Conservation (phyloP, 345 rosid species). For the Corchorus capsularis region DNA sequence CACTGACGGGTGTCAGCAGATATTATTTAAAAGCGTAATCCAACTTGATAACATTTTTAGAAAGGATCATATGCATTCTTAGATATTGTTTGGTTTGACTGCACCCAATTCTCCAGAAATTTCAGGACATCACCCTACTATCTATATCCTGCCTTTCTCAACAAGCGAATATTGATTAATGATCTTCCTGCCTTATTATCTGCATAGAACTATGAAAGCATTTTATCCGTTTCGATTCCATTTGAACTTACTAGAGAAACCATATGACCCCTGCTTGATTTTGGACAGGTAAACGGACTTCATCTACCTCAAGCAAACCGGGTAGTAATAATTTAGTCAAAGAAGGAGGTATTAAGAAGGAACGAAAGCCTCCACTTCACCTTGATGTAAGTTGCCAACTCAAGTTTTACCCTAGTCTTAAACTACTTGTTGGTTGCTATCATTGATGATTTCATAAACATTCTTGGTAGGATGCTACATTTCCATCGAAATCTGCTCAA, state of each 20-base stretch:
- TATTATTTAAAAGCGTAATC: background rate
- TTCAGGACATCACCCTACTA: background rate
- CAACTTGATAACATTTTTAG: background rate
- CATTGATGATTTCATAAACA: background rate
- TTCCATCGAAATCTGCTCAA: conserved; percentile 6
- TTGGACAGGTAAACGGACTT: conserved; percentile 1
- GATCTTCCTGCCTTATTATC: background rate
- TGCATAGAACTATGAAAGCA: background rate
- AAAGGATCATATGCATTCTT: background rate
- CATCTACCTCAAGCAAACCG: conserved; percentile 11
- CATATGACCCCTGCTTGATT: background rate
- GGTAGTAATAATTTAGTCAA: background rate
- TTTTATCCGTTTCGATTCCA: background rate
- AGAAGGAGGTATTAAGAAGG: conserved; percentile 6
- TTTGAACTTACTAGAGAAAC: background rate
- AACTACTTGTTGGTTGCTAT: background rate
- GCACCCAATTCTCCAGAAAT: background rate
- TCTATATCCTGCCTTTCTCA: background rate
- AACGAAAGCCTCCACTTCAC: background rate
- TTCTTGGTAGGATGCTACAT: conserved; percentile 1
- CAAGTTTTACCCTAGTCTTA: background rate
- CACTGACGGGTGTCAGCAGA: background rate
- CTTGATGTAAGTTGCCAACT: conserved; percentile 14
- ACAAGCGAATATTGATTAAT: background rate
- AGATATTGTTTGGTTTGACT: background rate